A percentile compares a stretch with the other conserved stretches of the same genome.
These are phyloP conservation scores for Oemleria cerasiformis DNA, from an alignment of 306 rosid genomes.

Conservation along the genomic window DNA sequence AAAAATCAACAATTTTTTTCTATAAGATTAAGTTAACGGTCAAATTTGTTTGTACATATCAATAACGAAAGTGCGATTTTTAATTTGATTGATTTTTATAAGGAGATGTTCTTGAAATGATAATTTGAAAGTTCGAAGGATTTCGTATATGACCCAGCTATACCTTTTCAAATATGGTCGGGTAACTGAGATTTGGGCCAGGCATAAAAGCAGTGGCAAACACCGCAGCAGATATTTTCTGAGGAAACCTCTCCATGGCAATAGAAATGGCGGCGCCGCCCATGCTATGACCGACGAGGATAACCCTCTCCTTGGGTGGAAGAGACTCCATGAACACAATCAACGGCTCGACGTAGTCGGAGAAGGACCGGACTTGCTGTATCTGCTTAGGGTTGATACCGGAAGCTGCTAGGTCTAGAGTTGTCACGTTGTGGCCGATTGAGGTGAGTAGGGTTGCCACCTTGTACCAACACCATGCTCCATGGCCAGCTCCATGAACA, in stretches of 20 bases:
- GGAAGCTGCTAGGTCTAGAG: constrained; percentile 44
- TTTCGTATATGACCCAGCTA: neutral
- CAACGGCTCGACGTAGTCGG: constrained; percentile 39
- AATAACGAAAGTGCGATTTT: too few relatives aligned
- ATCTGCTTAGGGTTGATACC: constrained; percentile 39
- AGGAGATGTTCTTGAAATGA: too few relatives aligned
- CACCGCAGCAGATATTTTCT: constrained; percentile 44
- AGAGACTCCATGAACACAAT: constrained; percentile 31
- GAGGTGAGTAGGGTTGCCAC: constrained; percentile 21
- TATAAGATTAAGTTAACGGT: too few relatives aligned
- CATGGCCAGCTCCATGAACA: constrained; percentile 41
- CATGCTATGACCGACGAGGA: constrained; percentile 47
- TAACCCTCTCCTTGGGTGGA: constrained; percentile 38
- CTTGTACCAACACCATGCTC: constrained; percentile 59
- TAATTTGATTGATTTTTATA: too few relatives aligned
- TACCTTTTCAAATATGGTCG: constrained; percentile 8
- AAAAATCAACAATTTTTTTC: too few relatives aligned
- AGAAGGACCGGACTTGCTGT: constrained; percentile 16
- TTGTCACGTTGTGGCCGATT: constrained; percentile 36
- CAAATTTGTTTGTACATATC: too few relatives aligned
- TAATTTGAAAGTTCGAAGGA: too few relatives aligned
- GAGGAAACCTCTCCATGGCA: constrained; percentile 62
- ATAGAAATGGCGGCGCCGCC: constrained; percentile 36
- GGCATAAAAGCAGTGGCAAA: constrained; percentile 41
- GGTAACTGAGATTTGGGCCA: constrained; percentile 17